Evolutionary conservation across 257 asterid species (phyloP).

Genomic region (Linderniella brevidens): DNA sequence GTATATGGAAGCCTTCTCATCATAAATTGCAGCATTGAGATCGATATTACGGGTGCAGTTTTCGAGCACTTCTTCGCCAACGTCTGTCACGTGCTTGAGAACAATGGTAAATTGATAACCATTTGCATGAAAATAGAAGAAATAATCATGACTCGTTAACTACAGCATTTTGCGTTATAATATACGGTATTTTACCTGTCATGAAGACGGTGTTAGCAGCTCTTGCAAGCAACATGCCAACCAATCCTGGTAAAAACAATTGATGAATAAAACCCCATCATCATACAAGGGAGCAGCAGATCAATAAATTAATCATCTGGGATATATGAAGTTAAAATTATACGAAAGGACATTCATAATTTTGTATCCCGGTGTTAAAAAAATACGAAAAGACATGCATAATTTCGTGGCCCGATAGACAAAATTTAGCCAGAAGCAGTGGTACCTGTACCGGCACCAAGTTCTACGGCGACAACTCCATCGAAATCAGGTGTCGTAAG

Average conservation of each 20-base stretch:
- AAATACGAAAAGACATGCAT: conserved; percentile 8
- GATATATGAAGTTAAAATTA: conserved; percentile 4
- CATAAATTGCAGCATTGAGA: conserved; percentile 38
- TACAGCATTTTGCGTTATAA: background rate
- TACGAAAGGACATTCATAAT: conserved; percentile 1
- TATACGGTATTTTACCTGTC: conserved; percentile 37
- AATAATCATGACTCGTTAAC: conserved; percentile 1
- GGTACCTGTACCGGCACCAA: conserved; percentile 97
- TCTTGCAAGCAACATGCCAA: conserved; percentile 77
- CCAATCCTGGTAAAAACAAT: conserved; percentile 45
- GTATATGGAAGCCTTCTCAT: conserved; percentile 27
- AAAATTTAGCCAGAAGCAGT: conserved; percentile 12
- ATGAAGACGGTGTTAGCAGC: conserved; percentile 72
- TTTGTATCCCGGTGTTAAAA: background rate
- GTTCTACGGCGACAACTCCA: conserved; percentile 60
- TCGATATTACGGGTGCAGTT: conserved; percentile 55
- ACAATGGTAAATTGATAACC: conserved; percentile 1
- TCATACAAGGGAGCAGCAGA: too few species aligned
- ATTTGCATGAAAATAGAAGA: background rate
- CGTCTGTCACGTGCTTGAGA: conserved; percentile 24
- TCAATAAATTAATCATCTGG: conserved; percentile 13
- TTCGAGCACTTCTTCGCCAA: conserved; percentile 55
- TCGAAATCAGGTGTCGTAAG: conserved; percentile 36
- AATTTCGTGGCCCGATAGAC: conserved; percentile 5
- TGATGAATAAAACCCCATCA: background rate